phyloP scores from a whole-genome alignment of 1,284 basidiomycete genomes.

The Peniophora sp. region DNA sequence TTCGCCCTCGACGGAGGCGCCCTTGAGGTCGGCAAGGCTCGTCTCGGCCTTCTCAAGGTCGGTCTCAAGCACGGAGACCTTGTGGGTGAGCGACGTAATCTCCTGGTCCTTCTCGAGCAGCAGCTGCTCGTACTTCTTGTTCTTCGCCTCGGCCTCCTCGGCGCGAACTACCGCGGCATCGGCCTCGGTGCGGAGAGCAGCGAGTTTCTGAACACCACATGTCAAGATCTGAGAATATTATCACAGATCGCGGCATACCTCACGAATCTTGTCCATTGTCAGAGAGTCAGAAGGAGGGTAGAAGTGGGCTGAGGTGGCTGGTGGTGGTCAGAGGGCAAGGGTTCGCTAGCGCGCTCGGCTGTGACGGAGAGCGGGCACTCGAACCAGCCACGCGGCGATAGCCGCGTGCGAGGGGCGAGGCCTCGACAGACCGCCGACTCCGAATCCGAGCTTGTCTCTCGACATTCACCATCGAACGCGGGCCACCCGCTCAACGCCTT shows the following conservation, averaged over 20 bases:
- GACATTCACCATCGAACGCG: background rate
- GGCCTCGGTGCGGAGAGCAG: conserved; percentile 74
- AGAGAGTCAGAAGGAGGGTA: conserved; percentile 11
- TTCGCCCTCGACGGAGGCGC: conserved; percentile 66
- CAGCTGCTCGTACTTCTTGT: conserved; percentile 78
- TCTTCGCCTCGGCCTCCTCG: conserved; percentile 78
- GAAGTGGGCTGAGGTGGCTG: conserved; percentile 6
- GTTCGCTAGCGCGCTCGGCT: conserved; percentile 4
- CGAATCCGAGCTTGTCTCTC: background rate
- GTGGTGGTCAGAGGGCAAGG: conserved; percentile 16
- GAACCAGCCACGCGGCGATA: background rate
- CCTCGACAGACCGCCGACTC: conserved; percentile 4
- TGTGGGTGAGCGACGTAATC: conserved; percentile 78
- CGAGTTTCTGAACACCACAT: conserved; percentile 49
- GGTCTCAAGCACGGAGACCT: conserved; percentile 60
- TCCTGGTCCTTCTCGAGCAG: conserved; percentile 86
- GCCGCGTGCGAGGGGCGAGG: conserved; percentile 9
- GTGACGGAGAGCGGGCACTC: background rate
- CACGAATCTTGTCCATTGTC: conserved; percentile 72
- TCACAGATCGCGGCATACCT: conserved; percentile 31
- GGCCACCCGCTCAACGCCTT: background rate
- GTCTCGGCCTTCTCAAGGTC: conserved; percentile 75
- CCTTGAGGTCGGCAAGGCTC: conserved; percentile 70
- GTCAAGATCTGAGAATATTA: background rate
- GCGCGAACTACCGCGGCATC: conserved; percentile 76